Evolutionary conservation across 371 early-diverging fungal species (phyloP).

Genomic region (Dinochytrium kinnereticum): DNA sequence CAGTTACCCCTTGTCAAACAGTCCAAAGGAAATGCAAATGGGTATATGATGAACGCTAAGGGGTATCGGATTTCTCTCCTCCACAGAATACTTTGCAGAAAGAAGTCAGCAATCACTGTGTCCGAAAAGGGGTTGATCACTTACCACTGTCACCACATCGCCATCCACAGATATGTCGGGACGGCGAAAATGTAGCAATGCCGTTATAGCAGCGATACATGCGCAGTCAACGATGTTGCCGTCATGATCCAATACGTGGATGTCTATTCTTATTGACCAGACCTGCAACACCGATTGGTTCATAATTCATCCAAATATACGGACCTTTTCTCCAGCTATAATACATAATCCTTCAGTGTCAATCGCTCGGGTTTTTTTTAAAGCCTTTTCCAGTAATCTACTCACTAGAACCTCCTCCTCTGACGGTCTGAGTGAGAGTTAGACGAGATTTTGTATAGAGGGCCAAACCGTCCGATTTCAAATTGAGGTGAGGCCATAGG

Average conservation of each 20-base stretch:
- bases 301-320: too few species aligned
- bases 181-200: slow-evolving; percentile 86
- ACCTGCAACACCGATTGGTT: too few species aligned
- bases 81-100: slow-evolving; percentile 70
- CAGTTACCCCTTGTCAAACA: slow-evolving; percentile 85
- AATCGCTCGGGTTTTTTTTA: slow-evolving; percentile 83
- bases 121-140: slow-evolving; percentile 24
- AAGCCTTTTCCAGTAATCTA: slow-evolving; percentile 85
- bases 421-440: slow-evolving; percentile 20
- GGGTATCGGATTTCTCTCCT: slow-evolving; percentile 90
- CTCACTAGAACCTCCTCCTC: slow-evolving; percentile 81
- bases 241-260: slow-evolving; percentile 89
- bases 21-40: slow-evolving; percentile 87
- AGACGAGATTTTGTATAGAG: neutral
- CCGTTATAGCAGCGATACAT: slow-evolving; percentile 87
- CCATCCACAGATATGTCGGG: slow-evolving; percentile 94
- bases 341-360: slow-evolving; percentile 97
- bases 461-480: slow-evolving; percentile 59
- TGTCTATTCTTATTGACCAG: slow-evolving; percentile 89
- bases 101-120: neutral
- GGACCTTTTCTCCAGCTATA: slow-evolving; percentile 90
- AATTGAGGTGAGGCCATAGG: slow-evolving; percentile 82
- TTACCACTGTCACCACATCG: slow-evolving; percentile 86
- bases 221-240: slow-evolving; percentile 94
- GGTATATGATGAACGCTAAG: slow-evolving; percentile 94